These are phyloP conservation scores for Cicer judaicum DNA, from an alignment of 306 rosid species.

Conservation along the genomic window DNA sequence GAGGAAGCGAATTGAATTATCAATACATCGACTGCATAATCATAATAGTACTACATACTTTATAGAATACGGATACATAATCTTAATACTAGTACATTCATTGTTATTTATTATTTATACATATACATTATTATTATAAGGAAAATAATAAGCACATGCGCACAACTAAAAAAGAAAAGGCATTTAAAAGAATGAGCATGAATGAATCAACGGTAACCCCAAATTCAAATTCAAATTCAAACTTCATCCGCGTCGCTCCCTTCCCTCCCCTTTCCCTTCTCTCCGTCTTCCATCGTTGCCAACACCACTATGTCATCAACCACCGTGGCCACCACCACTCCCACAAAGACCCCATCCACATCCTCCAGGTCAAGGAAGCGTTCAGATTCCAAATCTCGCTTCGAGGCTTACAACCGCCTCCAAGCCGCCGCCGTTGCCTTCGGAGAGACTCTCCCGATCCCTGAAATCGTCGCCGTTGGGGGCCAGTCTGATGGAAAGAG, in stretches of 20 bases:
- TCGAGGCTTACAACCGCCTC: slow-evolving; percentile 93
- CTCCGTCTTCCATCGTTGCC: background rate
- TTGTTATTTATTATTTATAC: too few relatives aligned
- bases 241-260: background rate
- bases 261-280: background rate
- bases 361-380: slow-evolving; percentile 51
- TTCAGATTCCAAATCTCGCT: slow-evolving; percentile 63
- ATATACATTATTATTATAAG: too few relatives aligned
- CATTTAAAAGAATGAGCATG: background rate
- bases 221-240: slow-evolving; percentile 5
- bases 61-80: too few relatives aligned
- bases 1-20: too few relatives aligned
- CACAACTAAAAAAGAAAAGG: background rate
- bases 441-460: slow-evolving; percentile 91
- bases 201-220: background rate
- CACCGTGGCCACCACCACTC: slow-evolving; percentile 44
- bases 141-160: background rate
- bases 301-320: slow-evolving; percentile 5
- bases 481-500: slow-evolving; percentile 96
- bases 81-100: too few relatives aligned
- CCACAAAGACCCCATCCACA: slow-evolving; percentile 62
- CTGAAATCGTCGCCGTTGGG: slow-evolving; percentile 88
- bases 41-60: too few relatives aligned
- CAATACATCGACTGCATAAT: too few relatives aligned
- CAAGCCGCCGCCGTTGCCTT: slow-evolving; percentile 92